Evolutionary conservation across 2,329 filamentous ascomycete species (phyloP).

Genomic region (Colletotrichum gloeosporioides): DNA sequence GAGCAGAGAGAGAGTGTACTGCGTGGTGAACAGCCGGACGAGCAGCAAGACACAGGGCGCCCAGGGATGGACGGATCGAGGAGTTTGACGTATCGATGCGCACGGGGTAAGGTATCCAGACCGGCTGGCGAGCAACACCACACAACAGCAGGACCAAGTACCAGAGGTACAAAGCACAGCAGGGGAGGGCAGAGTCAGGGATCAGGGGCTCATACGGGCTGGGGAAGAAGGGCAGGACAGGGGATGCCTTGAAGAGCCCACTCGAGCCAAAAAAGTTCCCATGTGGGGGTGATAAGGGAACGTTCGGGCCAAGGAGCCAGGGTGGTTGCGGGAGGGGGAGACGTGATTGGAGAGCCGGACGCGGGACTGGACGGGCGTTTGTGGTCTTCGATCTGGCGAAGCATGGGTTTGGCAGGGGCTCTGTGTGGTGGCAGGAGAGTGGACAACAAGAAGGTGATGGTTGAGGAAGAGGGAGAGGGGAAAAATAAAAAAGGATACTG

Average conservation of each 20-base stretch:
- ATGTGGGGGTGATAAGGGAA: constrained; percentile 19
- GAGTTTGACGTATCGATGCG: background rate
- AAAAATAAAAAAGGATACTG: background rate
- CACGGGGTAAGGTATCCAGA: constrained; percentile 6
- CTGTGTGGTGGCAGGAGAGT: background rate
- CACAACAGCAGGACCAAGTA: background rate
- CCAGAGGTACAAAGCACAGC: background rate
- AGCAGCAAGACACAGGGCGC: background rate
- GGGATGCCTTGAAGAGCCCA: background rate
- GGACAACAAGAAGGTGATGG: background rate
- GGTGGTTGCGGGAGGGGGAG: background rate
- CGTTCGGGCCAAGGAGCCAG: background rate
- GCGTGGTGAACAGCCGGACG: background rate
- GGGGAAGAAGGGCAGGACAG: background rate
- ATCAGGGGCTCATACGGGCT: background rate
- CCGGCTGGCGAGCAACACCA: background rate
- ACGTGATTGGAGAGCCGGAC: background rate
- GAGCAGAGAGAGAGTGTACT: background rate
- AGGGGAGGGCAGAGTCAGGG: background rate
- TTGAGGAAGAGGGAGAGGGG: background rate
- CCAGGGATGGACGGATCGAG: background rate
- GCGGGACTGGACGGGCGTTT: constrained; percentile 16
- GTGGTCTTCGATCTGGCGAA: constrained; percentile 18
- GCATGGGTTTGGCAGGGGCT: background rate
- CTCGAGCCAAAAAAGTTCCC: constrained; percentile 19